These are phyloP conservation scores for Choiromyces venosus DNA, from an alignment of 495 filamentous ascomycete species.

Conservation along the genomic window DNA sequence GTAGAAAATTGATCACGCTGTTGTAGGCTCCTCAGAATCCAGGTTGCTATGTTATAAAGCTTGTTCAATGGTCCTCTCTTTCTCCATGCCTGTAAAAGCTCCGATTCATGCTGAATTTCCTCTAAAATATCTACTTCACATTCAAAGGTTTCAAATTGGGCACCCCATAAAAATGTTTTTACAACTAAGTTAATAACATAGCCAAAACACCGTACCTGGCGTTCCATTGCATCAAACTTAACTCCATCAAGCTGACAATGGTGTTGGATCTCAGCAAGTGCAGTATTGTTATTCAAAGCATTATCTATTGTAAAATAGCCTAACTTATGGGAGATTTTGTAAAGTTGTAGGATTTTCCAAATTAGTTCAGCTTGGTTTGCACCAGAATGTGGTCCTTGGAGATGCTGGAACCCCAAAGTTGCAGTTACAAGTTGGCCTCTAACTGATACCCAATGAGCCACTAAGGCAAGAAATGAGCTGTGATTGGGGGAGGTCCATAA, in stretches of 20 bases:
- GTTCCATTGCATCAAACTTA: slow-evolving; percentile 17
- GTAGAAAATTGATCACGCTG: slow-evolving; percentile 12
- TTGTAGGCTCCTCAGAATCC: slow-evolving; percentile 12
- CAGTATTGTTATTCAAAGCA: slow-evolving; percentile 23
- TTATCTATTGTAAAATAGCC: too few relatives aligned
- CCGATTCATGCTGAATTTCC: slow-evolving; percentile 3
- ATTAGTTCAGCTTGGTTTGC: slow-evolving; percentile 15
- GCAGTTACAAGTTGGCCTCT: not conserved
- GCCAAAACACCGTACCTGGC: slow-evolving; percentile 21
- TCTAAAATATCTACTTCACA: too few relatives aligned
- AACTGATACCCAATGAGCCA: not conserved
- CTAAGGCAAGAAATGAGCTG: slow-evolving; percentile 10
- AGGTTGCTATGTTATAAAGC: slow-evolving; percentile 24
- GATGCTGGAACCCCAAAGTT: not conserved
- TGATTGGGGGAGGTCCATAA: too few relatives aligned
- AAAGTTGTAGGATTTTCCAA: slow-evolving; percentile 15
- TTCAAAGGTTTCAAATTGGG: slow-evolving; percentile 1
- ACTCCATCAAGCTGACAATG: too few relatives aligned
- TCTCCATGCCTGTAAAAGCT: slow-evolving; percentile 18
- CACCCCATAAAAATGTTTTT: slow-evolving; percentile 25
- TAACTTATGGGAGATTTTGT: slow-evolving; percentile 21
- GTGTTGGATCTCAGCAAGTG: slow-evolving; percentile 5
- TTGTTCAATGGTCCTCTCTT: slow-evolving; percentile 24
- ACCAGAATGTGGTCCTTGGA: not conserved
- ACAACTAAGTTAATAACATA: slow-evolving; percentile 30